A percentile compares a stretch with the other conserved stretches of the same genome.
Evolutionary conservation across 352 stramenopile species (phyloP).

Genomic region (Globisporangium abappressorium): DNA sequence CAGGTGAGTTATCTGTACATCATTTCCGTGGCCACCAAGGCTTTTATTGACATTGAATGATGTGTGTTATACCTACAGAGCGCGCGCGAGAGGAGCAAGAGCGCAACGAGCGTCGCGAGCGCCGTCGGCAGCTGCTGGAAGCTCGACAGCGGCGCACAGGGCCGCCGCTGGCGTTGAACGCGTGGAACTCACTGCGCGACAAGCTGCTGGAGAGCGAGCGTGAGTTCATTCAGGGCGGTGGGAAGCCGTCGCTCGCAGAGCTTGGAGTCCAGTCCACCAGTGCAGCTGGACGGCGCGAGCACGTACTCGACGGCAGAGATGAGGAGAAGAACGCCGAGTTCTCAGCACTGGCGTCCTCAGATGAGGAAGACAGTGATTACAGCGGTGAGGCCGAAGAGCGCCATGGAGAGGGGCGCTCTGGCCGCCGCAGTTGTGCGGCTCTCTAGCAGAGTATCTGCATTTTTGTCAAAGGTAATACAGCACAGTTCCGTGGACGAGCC

Average conservation of each 20-base stretch:
- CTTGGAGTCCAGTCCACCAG: background rate
- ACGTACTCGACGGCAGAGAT: background rate
- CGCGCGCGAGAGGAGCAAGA: background rate
- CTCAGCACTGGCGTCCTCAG: background rate
- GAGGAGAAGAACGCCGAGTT: background rate
- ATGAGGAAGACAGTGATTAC: background rate
- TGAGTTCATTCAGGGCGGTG: conserved; percentile 7
- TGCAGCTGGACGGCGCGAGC: background rate
- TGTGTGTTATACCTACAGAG: background rate
- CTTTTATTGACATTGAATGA: background rate
- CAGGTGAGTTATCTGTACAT: conserved; percentile 2
- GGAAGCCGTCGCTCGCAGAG: conserved; percentile 11
- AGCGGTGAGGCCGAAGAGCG: background rate
- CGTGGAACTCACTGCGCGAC: conserved; percentile 20
- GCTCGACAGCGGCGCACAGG: conserved; percentile 5
- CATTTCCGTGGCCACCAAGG: background rate
- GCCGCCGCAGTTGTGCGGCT: background rate
- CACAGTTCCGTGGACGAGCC: background rate
- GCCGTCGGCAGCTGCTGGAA: background rate
- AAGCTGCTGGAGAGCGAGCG: conserved; percentile 20
- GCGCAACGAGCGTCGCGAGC: background rate
- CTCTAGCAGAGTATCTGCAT: background rate
- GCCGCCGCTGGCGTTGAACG: conserved; percentile 9
- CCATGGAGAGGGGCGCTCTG: background rate
- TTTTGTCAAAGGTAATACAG: background rate